Percentiles rank a stretch among this genome's conserved stretches.
These are phyloP conservation scores for Penicillium goetzii DNA, from an alignment of 495 filamentous ascomycete genomes.

Conservation along the genomic window DNA sequence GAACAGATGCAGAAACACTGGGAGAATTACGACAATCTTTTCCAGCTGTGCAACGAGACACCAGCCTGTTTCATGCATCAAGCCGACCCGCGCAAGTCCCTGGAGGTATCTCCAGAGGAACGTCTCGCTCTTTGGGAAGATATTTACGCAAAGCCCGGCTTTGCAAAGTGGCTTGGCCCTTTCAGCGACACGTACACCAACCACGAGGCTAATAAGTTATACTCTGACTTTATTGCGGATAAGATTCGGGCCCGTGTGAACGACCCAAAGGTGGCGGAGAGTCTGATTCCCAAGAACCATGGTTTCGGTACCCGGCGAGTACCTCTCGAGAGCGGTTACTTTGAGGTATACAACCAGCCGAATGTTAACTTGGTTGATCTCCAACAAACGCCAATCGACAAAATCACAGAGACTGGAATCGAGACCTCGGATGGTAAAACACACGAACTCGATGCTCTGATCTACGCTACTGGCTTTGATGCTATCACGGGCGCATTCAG, in stretches of 20 bases:
- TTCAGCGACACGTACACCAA: slow-evolving; percentile 37
- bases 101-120: slow-evolving; percentile 28
- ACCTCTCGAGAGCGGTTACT: slow-evolving; percentile 40
- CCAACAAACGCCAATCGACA: slow-evolving; percentile 30
- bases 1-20: slow-evolving; percentile 51
- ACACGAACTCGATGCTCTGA: slow-evolving; percentile 47
- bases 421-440: slow-evolving; percentile 37
- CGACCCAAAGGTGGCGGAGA: slow-evolving; percentile 33
- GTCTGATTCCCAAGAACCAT: slow-evolving; percentile 35
- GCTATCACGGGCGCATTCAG: slow-evolving; percentile 38
- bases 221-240: slow-evolving; percentile 35
- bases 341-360: slow-evolving; percentile 39
- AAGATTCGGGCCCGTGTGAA: slow-evolving; percentile 36
- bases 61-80: slow-evolving; percentile 49
- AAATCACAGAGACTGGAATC: slow-evolving; percentile 34
- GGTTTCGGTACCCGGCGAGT: slow-evolving; percentile 36
- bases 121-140: slow-evolving; percentile 31
- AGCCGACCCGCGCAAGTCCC: slow-evolving; percentile 27
- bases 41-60: slow-evolving; percentile 45
- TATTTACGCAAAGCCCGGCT: slow-evolving; percentile 33
- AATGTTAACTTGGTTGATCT: slow-evolving; percentile 42
- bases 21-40: slow-evolving; percentile 42
- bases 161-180: slow-evolving; percentile 33
- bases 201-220: slow-evolving; percentile 28
- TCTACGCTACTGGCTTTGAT: slow-evolving; percentile 43